Base-by-base conservation (phyloP, 169 alveolate species). In the Cardiosporidium cionae region DNA sequence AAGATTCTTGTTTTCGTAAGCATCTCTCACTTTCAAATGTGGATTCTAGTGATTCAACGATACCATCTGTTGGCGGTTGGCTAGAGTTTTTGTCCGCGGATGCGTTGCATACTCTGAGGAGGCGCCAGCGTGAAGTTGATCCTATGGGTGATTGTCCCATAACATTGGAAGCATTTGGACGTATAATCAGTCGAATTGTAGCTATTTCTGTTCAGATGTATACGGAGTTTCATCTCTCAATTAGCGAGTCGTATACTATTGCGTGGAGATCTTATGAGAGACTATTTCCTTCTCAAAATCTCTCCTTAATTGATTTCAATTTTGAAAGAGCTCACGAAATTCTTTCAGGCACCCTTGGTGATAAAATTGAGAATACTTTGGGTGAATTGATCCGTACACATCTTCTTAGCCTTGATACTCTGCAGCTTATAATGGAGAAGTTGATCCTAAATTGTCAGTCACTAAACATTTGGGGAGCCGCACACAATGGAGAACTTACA, bases 141-240 rank as follows among this genome's bases (percentile, higher is more conserved):
- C 72, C 25, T 0, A 23, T 5, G 22, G 65, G 28, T 16, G 68
- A 78, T 4, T 54, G 72, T 52, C 87, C 87, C 71, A 78, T 81
- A 32, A 76, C 82, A 3, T 67, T 78, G 4, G 87, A 81, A 23
- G 87, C 87, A 16, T 52, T 81, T 34, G 77, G 77, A 6, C 80
- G 87, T 54, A 63, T 71, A n/a, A 67, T 81, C 32, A 78, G 85
- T 7, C 81, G 78, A 32, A 37, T 81, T 22, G 87, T 84, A 0
- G 84, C 87, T 28, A 78, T 76, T 31, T 37, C 82, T 25, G 67
- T 70, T 33, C 68, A 65, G 29, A 37, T 81, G 25, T 33, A 29
- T n/a, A 52, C 23, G 31, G 73, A 70, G 1, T 62, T 52, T 22
- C 72, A 52, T 28, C 44, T 68, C 34, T 23, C 76, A 5, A 32